Conservation (phyloP, 495 filamentous ascomycete genomes). For the Trichoderma asperelloides region DNA sequence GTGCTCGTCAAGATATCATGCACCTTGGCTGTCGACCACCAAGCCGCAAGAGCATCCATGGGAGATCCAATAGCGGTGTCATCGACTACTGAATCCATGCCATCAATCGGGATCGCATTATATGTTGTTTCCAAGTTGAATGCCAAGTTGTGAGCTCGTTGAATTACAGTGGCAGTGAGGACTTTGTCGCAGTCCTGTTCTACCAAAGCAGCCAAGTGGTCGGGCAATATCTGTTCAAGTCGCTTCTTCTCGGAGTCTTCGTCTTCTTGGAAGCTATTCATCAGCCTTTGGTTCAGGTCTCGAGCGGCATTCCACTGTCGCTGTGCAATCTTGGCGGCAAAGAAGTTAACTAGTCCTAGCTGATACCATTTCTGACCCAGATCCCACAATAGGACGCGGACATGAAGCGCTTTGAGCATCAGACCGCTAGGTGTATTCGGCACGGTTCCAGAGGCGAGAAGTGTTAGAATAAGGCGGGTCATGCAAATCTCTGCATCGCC, state of each 20-base stretch:
- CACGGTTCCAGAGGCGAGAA: conserved; percentile 81
- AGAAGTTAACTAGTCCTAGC: conserved; percentile 50
- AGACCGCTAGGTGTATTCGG: conserved; percentile 74
- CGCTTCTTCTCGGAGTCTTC: conserved; percentile 32
- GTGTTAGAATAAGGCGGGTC: conserved; percentile 74
- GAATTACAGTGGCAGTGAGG: conserved; percentile 64
- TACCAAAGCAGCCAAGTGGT: conserved; percentile 64
- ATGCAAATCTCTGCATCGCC: conserved; percentile 86
- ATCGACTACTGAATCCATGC: conserved; percentile 77
- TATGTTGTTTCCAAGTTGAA: conserved; percentile 73
- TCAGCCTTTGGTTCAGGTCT: conserved; percentile 50
- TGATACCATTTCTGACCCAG: conserved; percentile 56
- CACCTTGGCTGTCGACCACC: conserved; percentile 75
- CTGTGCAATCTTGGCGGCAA: conserved; percentile 59
- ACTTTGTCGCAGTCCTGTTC: conserved; percentile 72
- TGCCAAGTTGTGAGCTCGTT: conserved; percentile 82
- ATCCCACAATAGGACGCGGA: conserved; percentile 79
- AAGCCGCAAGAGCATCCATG: conserved; percentile 81
- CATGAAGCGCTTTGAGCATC: conserved; percentile 89
- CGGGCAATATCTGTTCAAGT: conserved; percentile 57
- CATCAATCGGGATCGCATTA: conserved; percentile 51
- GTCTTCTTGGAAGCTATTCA: conserved; percentile 25
- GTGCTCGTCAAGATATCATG: conserved; percentile 58
- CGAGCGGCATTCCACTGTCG: conserved; percentile 76
- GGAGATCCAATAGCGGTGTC: conserved; percentile 81